Base-by-base conservation (phyloP, 2,329 filamentous ascomycete genomes). In the Bipolaris victoriae region DNA sequence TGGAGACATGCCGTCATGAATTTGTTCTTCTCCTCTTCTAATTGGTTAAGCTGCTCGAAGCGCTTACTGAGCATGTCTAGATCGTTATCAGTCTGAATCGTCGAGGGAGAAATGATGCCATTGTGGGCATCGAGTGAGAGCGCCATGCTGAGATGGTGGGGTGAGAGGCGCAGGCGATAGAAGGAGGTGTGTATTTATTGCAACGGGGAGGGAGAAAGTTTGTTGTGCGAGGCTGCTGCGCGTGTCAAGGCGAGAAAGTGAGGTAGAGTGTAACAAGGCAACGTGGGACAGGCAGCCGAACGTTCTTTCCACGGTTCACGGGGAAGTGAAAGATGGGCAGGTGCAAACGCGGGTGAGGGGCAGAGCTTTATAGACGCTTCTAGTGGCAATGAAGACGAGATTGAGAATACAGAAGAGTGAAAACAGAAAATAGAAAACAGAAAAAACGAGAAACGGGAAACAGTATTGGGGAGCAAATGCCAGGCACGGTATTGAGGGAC, bases 1-100 rank as follows among this genome's bases (percentile, higher is more conserved):
- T 15, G 5, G n/a, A 37, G 36, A 45, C 63, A 26, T 49, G 76
- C 76, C 52, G 71, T 63, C 33, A 79, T 65, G 29, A 79, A 65
- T 6, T 62, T 60, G 16, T 69, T 67, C 57, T 73, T 78, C 24
- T 70, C 63, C 7, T 59, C 58, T 13, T 78, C 74, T 39, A 65
- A 52, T 5, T 52, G 55, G 40, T 72, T 67, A 9, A 77, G 46
- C 15, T 70, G 55, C n/a, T 73, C 68, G 31, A 71, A 71, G 35
- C 75, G 75, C 26, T 61, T 55, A 62, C 67, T 73, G 11, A 78
- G 47, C 9, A 55, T 47, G 10, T 49, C 49, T 13, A 65, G 41
- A 15, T 67, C 57, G 10, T 33, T 26, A 26, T 51, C 52, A 18
- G 36, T 16, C 18, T 43, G 18, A 24, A 22, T 20, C 1, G 50